Evolutionary conservation across 306 rosid species (phyloP), one percentile per base, ranked within the genome.

Genomic region (Trifolium dubium): DNA sequence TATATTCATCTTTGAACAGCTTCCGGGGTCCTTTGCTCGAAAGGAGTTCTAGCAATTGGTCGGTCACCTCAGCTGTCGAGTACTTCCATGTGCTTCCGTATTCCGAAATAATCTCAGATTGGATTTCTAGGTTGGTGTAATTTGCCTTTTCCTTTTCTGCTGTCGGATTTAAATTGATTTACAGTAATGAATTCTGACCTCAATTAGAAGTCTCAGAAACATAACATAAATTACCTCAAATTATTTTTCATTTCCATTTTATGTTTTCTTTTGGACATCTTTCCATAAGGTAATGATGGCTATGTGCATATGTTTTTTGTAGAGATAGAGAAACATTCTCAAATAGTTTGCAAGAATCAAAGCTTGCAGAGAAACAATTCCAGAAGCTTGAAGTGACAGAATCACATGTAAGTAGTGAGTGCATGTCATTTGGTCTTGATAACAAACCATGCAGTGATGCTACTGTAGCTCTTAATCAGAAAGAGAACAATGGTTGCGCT

Each of bases 1-100:
- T 54, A 32, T 80, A 7, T 77, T 81, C 39, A 50, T 72, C 72
- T 71, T 73, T 69, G 54, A 53, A 71, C 75, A 90, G 98, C 51
- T 82, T 90, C 85, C 92, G 61, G 82, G 96, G 87, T 77, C 86
- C 92, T 49, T 76, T 92, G 80, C 63, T 92, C 59, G 51, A 17
- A 78, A 84, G 67, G 74, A 79, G 69, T 72, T 66, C 69, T 60
- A 50, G 79, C 69, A 67, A 81, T 71, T 92, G 98, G 98, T 75
- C 31, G 1, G 41, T 64, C 81, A 86, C 91, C 46, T 71, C 92
- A 13, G 92, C 64, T 59, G 85, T 88, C 10, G 92, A 92, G 68
- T 83, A 88, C 80, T 85, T 85, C 84, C 91, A 87, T 47, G 64
- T 92, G 74, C 98, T 90, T 87, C 96, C 98, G 65, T 88, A 90